Conservation (phyloP, 805 yeast species). For the Naumovozyma dairenensis region DNA sequence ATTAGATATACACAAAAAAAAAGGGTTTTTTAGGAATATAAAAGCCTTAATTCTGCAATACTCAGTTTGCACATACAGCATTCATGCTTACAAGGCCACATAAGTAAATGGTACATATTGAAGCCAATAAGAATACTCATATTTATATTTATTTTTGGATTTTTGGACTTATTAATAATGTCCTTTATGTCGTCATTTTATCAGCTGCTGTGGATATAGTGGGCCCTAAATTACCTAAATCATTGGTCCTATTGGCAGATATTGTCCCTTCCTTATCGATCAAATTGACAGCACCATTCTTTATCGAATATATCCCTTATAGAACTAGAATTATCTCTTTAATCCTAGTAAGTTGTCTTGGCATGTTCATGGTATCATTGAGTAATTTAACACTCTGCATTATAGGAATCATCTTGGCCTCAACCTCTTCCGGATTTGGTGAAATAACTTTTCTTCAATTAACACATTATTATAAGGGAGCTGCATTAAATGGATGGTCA, state of each 20-base stretch:
- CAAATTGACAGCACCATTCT: constrained; percentile 71
- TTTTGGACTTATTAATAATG: constrained; percentile 81
- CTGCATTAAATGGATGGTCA: constrained; percentile 77
- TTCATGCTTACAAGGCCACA: too few relatives aligned
- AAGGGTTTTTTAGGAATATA: too few relatives aligned
- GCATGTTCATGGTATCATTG: constrained; percentile 57
- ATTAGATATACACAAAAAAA: too few relatives aligned
- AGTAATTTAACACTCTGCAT: constrained; percentile 34
- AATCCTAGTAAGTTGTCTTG: constrained; percentile 50
- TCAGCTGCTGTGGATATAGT: constrained; percentile 90
- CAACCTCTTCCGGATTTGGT: constrained; percentile 80
- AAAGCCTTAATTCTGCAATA: too few relatives aligned
- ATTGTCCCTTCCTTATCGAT: constrained; percentile 71
- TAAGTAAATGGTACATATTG: too few relatives aligned
- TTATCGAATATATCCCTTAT: constrained; percentile 58
- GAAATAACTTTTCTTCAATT: constrained; percentile 81
- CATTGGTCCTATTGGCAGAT: constrained; percentile 75
- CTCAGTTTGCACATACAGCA: too few relatives aligned
- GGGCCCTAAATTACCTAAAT: constrained; percentile 75
- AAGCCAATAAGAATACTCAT: neutral
- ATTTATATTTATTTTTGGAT: constrained; percentile 55
- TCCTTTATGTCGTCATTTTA: constrained; percentile 80
- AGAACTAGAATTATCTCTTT: constrained; percentile 41
- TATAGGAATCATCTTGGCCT: constrained; percentile 68
- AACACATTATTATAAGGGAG: constrained; percentile 60